Base-by-base conservation (phyloP, 495 filamentous ascomycete species). In the Penicillium pulvis region DNA sequence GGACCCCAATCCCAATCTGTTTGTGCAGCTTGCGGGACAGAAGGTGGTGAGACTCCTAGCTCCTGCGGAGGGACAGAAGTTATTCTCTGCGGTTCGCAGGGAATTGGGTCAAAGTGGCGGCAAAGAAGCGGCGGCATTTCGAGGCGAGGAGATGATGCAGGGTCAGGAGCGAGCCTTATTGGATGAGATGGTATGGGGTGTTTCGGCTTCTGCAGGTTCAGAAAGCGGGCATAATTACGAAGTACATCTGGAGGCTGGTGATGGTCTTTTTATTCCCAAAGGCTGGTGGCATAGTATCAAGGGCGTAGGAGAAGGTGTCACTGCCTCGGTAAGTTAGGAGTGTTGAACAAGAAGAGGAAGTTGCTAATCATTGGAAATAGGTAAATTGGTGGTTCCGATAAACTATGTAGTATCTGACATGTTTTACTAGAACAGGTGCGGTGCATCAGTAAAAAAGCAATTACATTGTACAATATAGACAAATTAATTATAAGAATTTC, bases 201-300 rank as follows among this genome's bases (percentile, higher is more conserved):
- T 23, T n/a, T 42, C 52, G 19, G 49, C 33, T 19, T 60, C 42
- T 31, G 57, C 59, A 1, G 57, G 60, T 31, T 57, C 60, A 24
- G 66, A 70, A 5, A 30, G 54, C 4, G 72, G 61, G 2, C 61
- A 69, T 64, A 81, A 79, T 5, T 79, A 74, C 59, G 86, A 94
- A 61, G 87, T 81, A 11, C 55, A 63, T n/a, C 63, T 97, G 33
- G 68, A 72, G 3, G 73, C 80, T 14, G 87, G 89, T 0, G 92
- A 97, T 78, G 85, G 79, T 0, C 57, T 98, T 44, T 97, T 93
- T 68, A 93, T 98, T 55, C 94, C 93, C 0, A 85, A 83, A 58
- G 91, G 91, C 12, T 98, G 92, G 92, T 98, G 94, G 94, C 94
- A 98, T 81, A 92, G 90, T 67, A 85, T 98, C 51, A 88, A 84